These are phyloP conservation scores for Amphibolis antarctica DNA, from an alignment of 106 monocot genomes.

Conservation along the genomic window DNA sequence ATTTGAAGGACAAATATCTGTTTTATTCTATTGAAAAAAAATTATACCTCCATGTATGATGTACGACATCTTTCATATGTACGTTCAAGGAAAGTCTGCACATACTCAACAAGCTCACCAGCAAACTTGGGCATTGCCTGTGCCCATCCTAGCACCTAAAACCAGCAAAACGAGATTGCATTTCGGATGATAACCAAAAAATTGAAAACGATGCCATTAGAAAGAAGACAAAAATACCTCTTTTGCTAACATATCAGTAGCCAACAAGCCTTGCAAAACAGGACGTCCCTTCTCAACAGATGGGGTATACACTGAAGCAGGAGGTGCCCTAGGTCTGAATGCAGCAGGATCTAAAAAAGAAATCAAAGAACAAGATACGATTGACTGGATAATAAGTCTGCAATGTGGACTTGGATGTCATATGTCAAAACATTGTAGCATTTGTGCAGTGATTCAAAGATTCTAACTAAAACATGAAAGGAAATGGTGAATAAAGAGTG, in stretches of 20 bases:
- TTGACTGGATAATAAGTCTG: background rate
- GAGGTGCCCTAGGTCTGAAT: slow-evolving; percentile 74
- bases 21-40: background rate
- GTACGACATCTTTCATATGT: slow-evolving; percentile 88
- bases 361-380: background rate
- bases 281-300: slow-evolving; percentile 74
- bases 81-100: slow-evolving; percentile 87
- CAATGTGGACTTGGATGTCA: background rate
- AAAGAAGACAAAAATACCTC: slow-evolving; percentile 39
- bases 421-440: background rate
- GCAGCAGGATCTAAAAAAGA: slow-evolving; percentile 73
- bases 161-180: background rate
- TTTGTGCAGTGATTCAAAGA: background rate
- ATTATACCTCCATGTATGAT: slow-evolving; percentile 83
- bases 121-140: slow-evolving; percentile 90
- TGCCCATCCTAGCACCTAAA: slow-evolving; percentile 88
- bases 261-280: slow-evolving; percentile 87
- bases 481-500: background rate
- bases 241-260: slow-evolving; percentile 77
- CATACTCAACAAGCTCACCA: slow-evolving; percentile 89
- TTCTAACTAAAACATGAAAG: too few species aligned
- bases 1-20: background rate
- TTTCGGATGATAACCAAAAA: background rate
- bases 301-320: slow-evolving; percentile 43
- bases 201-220: background rate